Percentiles rank a stretch among this genome's conserved stretches.
Evolutionary conservation across 306 rosid genomes (phyloP).

Genomic region (Trifolium repens): DNA sequence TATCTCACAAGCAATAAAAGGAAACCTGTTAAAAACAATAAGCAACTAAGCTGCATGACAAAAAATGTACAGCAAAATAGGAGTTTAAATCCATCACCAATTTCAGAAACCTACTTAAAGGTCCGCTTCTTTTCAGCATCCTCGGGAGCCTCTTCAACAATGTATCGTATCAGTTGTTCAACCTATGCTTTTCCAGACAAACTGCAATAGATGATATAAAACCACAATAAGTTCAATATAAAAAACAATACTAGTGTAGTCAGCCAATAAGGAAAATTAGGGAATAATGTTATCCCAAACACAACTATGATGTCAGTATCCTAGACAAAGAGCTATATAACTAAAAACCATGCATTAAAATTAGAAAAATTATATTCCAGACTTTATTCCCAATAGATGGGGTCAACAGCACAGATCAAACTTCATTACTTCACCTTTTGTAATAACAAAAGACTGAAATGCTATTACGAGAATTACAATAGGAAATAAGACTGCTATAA

Average conservation of each 20-base stretch:
- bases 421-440: not conserved
- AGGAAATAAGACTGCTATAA: conserved; percentile 12
- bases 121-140: conserved; percentile 91
- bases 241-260: conserved; percentile 24
- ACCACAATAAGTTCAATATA: conserved; percentile 29
- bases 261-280: conserved; percentile 23
- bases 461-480: not conserved
- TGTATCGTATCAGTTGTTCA: conserved; percentile 75
- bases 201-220: conserved; percentile 56
- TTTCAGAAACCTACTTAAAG: conserved; percentile 72
- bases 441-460: not conserved
- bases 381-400: conserved; percentile 8
- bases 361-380: conserved; percentile 6
- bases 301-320: not conserved
- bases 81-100: conserved; percentile 32
- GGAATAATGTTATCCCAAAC: conserved; percentile 19
- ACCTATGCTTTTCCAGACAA: conserved; percentile 83
- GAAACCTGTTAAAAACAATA: conserved; percentile 72
- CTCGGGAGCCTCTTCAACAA: conserved; percentile 90
- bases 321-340: conserved; percentile 8
- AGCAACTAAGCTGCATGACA: conserved; percentile 41
- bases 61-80: conserved; percentile 26
- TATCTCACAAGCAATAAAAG: conserved; percentile 95
- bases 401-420: conserved; percentile 3
- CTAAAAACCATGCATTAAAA: not conserved